Percentiles rank a stretch among this genome's conserved stretches.
Evolutionary conservation across 75 land plant species (phyloP).

Genomic region (Gnetum montanum): DNA sequence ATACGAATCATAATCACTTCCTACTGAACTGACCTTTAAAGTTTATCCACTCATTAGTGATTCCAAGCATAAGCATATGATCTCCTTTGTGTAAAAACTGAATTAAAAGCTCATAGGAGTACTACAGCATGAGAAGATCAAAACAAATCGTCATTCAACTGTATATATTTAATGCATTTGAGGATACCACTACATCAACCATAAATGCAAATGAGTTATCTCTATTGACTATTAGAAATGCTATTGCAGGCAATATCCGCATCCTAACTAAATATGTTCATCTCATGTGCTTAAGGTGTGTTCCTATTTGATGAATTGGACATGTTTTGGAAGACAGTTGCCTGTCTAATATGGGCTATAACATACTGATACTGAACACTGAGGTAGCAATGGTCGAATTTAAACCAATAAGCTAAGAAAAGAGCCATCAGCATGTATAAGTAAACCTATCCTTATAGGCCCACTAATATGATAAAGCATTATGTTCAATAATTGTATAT

Average conservation of each 20-base stretch:
- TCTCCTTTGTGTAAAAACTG: conserved; percentile 83
- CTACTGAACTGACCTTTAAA: conserved; percentile 47
- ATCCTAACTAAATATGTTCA: too few species aligned
- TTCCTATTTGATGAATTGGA: not conserved
- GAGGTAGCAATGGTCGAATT: too few species aligned
- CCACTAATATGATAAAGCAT: too few species aligned
- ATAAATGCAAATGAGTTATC: too few species aligned
- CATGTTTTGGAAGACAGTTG: not conserved
- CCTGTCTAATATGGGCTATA: too few species aligned
- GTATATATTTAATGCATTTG: not conserved
- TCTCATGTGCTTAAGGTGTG: not conserved
- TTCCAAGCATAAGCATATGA: conserved; percentile 74
- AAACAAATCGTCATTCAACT: not conserved
- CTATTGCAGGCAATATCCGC: too few species aligned
- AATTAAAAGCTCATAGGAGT: conserved; percentile 85
- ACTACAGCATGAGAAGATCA: conserved; percentile 29
- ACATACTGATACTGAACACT: too few species aligned
- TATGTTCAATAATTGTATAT: too few species aligned
- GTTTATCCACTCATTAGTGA: conserved; percentile 87
- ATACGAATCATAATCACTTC: not conserved
- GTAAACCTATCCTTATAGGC: too few species aligned
- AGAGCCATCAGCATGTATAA: too few species aligned
- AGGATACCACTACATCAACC: not conserved
- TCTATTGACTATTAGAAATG: too few species aligned
- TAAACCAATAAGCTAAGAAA: too few species aligned